Evolutionary conservation across 495 filamentous ascomycete genomes (phyloP), one percentile per base, ranked within the genome.

Genomic region (Ascobolus immersus): DNA sequence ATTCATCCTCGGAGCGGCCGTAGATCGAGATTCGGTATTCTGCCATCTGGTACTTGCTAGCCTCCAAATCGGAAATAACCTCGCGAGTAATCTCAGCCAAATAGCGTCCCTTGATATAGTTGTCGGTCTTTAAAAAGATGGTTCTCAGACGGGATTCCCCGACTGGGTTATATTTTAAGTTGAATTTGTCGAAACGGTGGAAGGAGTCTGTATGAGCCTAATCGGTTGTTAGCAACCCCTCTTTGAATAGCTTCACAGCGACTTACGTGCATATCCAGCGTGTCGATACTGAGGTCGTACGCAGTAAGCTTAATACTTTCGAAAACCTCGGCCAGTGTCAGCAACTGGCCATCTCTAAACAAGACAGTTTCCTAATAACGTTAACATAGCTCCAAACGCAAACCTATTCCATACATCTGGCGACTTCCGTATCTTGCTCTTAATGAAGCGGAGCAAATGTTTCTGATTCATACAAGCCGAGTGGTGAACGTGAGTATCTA

Each of bases 391-490:
- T 31, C 37, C 10, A 31, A 7, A 36, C 19, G 12, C 11, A 24
- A 20, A 22, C 21, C 21, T 13, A 21, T 13, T 20, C 31, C 39
- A 23, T 23, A 49, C 47, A 48, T 93, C 74, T 3, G 79, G 81
- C 4, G 61, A 84, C 49, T 89, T 94, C 62, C 92, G 91, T 76
- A 96, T 91, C 55, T 93, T 94, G 57, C 78, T 90, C 53, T 96
- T 96, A 55, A 96, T 96, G 53, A 94, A 96, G 24, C 86, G 76
- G 38, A 96, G 61, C 26, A 96, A 58, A 61, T 96, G 86, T 48
- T 96, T 96, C 57, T 94, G 86, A 52, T 94, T 96, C 86, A 96
- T 96, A 51, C 89, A 94, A 24, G 86, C 89, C 4, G 86, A 96
- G 52, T 96, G 86, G 52, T 96, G 86, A 39, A 96, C 86, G 61